Evolutionary conservation across 768 basidiomycete genomes (phyloP).

Genomic region (Tricholoma matsutake): DNA sequence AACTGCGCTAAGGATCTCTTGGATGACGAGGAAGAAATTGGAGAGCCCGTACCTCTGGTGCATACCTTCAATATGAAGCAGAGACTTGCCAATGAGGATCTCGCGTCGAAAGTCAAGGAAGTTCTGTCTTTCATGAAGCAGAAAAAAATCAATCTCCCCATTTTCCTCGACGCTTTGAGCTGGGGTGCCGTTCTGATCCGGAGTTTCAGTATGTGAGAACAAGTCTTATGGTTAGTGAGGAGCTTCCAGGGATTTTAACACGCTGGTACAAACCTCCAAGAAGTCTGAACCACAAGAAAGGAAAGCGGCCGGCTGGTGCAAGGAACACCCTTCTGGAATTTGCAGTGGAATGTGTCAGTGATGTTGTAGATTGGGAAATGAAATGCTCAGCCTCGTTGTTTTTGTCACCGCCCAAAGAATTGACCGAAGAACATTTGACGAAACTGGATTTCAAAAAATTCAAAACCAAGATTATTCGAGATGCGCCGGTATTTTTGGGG

Average conservation of each 20-base stretch:
- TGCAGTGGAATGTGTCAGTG: neutral
- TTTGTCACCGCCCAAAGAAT: constrained; percentile 3
- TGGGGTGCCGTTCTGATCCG: constrained; percentile 17
- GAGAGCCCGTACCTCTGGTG: neutral
- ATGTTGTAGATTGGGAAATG: neutral
- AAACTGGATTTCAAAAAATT: neutral
- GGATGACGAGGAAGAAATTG: neutral
- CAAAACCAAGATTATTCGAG: neutral
- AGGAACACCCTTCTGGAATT: constrained; percentile 10
- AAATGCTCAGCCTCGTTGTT: neutral
- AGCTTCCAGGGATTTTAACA: constrained; percentile 19
- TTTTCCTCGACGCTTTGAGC: constrained; percentile 16
- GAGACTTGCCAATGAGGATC: neutral
- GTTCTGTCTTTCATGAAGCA: neutral
- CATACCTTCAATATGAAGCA: neutral
- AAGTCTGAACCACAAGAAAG: constrained; percentile 3
- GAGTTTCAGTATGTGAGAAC: constrained; percentile 10
- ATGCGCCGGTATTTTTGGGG: constrained; percentile 11
- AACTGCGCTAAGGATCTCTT: neutral
- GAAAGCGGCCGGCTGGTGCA: constrained; percentile 2
- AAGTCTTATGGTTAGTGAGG: constrained; percentile 14
- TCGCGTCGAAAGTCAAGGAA: neutral
- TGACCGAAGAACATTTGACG: constrained; percentile 12
- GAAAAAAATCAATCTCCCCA: constrained; percentile 9
- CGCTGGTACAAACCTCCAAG: constrained; percentile 20